Evolutionary conservation across 176 grass and related monocot species (phyloP).

Genomic region (Thalia dealbata): DNA sequence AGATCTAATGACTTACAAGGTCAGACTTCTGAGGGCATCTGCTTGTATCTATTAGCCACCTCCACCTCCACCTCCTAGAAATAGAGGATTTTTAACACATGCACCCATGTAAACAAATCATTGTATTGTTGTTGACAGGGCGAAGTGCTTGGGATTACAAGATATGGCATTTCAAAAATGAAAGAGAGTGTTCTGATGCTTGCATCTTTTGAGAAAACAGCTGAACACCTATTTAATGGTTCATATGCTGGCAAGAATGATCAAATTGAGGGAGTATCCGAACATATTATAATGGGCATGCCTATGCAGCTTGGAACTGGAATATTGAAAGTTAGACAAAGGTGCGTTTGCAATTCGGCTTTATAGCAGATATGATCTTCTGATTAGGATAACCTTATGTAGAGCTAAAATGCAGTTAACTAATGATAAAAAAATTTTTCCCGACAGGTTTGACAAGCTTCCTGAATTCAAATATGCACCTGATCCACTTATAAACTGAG

Average conservation of each 20-base stretch:
- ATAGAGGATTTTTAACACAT: not conserved
- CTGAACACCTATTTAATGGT: conserved; percentile 88
- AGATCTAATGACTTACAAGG: conserved; percentile 98
- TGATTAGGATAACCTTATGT: not conserved
- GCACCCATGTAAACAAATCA: not conserved
- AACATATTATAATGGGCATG: conserved; percentile 96
- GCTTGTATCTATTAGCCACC: conserved; percentile 1
- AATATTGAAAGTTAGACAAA: conserved; percentile 93
- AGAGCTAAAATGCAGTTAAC: not conserved
- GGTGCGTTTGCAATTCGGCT: conserved; percentile 26
- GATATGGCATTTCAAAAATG: conserved; percentile 90
- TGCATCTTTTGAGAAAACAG: conserved; percentile 92
- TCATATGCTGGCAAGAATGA: conserved; percentile 70
- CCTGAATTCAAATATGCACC: conserved; percentile 77
- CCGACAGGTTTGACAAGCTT: conserved; percentile 49
- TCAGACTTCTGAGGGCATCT: conserved; percentile 10
- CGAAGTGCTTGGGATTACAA: conserved; percentile 78
- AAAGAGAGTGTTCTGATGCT: conserved; percentile 88
- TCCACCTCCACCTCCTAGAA: conserved; percentile 9
- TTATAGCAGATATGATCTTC: not conserved
- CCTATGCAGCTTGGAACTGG: conserved; percentile 90
- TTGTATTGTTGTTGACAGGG: conserved; percentile 51
- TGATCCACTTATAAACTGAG: conserved; percentile 61
- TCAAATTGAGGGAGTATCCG: conserved; percentile 79
- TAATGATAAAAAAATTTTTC: conserved; percentile 1